These are phyloP conservation scores for Penstemon newberryi DNA, from an alignment of 257 asterid genomes.

Conservation along the genomic window DNA sequence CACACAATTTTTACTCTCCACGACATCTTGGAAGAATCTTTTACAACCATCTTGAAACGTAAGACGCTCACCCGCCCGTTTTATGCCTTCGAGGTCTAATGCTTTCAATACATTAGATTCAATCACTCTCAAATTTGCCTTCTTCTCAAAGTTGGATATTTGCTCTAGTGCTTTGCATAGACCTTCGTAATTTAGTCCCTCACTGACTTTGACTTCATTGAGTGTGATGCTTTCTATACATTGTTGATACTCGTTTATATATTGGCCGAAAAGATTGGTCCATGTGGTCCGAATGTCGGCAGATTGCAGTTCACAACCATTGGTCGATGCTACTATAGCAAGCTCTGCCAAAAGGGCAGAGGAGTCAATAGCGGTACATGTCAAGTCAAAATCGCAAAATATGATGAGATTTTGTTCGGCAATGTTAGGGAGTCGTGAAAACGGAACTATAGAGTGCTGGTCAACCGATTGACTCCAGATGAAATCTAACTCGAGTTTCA, in stretches of 20 bases:
- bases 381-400: conserved; percentile 66
- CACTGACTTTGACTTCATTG: conserved; percentile 29
- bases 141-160: conserved; percentile 55
- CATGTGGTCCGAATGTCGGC: conserved; percentile 45
- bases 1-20: conserved; percentile 27
- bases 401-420: conserved; percentile 40
- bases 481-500: conserved; percentile 63
- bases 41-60: conserved; percentile 64
- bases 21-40: conserved; percentile 40
- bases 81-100: conserved; percentile 46
- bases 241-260: conserved; percentile 55
- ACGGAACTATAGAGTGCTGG: conserved; percentile 50
- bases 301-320: conserved; percentile 32
- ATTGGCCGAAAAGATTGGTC: conserved; percentile 51
- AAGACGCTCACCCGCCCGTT: conserved; percentile 56
- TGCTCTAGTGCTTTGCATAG: conserved; percentile 53
- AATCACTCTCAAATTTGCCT: conserved; percentile 51
- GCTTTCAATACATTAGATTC: conserved; percentile 55
- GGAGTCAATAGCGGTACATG: conserved; percentile 64
- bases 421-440: conserved; percentile 38
- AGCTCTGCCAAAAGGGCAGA: conserved; percentile 69
- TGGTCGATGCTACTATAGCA: conserved; percentile 49
- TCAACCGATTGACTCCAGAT: conserved; percentile 49
- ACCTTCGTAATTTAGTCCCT: conserved; percentile 51
- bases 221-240: conserved; percentile 49